Percentiles rank a stretch among this genome's conserved stretches.
Evolutionary conservation across 2,329 filamentous ascomycete species (phyloP).

Genomic region (Ceratocystis albifundus): DNA sequence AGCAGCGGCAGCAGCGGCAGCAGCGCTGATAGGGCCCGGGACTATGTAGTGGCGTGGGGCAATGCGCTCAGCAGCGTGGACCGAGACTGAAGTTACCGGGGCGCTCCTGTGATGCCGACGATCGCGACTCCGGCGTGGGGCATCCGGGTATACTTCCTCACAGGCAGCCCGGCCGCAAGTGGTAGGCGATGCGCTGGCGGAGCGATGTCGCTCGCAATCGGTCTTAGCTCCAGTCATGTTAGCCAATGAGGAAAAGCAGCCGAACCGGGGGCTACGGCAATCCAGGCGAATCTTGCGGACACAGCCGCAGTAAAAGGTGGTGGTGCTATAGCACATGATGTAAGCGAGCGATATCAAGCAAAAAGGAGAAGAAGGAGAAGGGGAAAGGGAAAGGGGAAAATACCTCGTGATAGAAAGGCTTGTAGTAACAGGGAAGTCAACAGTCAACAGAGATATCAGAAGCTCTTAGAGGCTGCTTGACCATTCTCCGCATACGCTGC

Average conservation of each 20-base stretch:
- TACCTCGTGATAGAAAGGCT: neutral
- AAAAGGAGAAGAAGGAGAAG: neutral
- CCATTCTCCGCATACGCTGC: no score
- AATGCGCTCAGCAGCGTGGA: neutral
- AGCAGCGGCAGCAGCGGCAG: neutral
- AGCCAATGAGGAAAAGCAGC: conserved; percentile 2
- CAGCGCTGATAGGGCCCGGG: neutral
- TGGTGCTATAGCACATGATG: conserved; percentile 15
- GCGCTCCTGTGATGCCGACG: neutral
- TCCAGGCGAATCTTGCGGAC: neutral
- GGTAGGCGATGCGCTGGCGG: conserved; percentile 1
- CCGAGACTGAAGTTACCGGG: neutral
- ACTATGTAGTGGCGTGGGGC: conserved; percentile 2
- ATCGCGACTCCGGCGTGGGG: conserved; percentile 1
- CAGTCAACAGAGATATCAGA: neutral
- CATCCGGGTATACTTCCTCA: conserved; percentile 13
- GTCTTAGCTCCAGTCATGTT: conserved; percentile 3
- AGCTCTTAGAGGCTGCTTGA: neutral
- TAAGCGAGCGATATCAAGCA: neutral
- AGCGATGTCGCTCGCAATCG: conserved; percentile 12
- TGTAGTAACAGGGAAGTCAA: no score
- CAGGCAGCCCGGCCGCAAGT: conserved; percentile 18
- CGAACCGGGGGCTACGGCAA: conserved; percentile 12
- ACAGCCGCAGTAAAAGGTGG: conserved; percentile 15
- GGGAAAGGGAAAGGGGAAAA: neutral